Conservation (phyloP, 1,139 yeast species). For the Arxiozyma slooffiae region DNA sequence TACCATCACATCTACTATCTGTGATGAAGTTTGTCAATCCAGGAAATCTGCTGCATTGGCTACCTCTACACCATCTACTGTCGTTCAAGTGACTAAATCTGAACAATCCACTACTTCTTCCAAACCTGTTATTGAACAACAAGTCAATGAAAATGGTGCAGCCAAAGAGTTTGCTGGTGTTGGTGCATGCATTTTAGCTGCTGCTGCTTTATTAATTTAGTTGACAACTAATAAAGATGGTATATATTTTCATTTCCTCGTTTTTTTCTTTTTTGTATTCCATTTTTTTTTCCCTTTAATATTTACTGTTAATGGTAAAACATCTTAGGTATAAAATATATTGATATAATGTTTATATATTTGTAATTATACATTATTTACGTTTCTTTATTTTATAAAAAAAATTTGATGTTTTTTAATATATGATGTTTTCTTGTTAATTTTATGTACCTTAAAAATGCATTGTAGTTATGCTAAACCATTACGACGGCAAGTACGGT, state of each 20-base stretch:
- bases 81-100: neutral
- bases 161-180: constrained; percentile 5
- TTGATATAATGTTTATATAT: no score
- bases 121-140: constrained; percentile 2
- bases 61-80: neutral
- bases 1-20: constrained; percentile 1
- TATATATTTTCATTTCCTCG: neutral
- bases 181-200: constrained; percentile 5
- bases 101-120: neutral
- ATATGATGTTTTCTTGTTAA: neutral
- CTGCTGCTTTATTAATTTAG: constrained; percentile 5
- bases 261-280: neutral
- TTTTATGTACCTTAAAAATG: no score
- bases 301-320: no score
- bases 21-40: constrained; percentile 4
- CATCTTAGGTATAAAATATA: no score
- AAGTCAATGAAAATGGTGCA: constrained; percentile 5
- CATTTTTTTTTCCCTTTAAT: neutral
- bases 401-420: no score
- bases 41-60: constrained; percentile 2
- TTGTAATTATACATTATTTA: no score
- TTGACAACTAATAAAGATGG: neutral
- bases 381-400: neutral
- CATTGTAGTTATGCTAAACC: no score
- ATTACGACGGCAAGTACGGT: no score